Evolutionary conservation across 2,329 filamentous ascomycete species (phyloP).

Genomic region (Thielaviopsis populi): DNA sequence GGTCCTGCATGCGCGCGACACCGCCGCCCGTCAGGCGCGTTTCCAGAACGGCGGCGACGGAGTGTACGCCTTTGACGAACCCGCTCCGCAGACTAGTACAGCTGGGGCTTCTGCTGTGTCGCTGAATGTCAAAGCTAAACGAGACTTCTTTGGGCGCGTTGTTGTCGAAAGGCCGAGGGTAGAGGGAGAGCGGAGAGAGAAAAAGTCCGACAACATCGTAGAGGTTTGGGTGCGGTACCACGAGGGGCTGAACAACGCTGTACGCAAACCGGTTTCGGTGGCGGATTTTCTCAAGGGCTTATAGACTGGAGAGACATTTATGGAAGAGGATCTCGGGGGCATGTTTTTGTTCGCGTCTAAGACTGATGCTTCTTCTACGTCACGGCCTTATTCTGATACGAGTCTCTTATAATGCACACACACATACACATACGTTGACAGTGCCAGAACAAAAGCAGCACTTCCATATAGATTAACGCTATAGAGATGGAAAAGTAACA

Average conservation of each 20-base stretch:
- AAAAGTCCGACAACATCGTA: constrained; percentile 28
- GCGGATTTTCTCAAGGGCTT: constrained; percentile 60
- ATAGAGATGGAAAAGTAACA: background rate
- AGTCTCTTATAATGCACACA: background rate
- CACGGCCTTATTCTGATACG: background rate
- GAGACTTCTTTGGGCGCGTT: constrained; percentile 74
- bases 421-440: background rate
- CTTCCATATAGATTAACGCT: background rate
- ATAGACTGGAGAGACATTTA: constrained; percentile 23
- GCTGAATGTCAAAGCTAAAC: constrained; percentile 36
- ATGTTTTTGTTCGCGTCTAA: background rate
- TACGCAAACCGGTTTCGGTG: constrained; percentile 72
- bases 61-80: constrained; percentile 27
- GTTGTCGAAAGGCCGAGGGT: constrained; percentile 31
- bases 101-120: constrained; percentile 18
- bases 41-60: constrained; percentile 38
- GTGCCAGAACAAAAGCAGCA: background rate
- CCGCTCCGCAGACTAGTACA: constrained; percentile 19
- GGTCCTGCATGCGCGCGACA: constrained; percentile 51
- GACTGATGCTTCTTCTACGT: background rate
- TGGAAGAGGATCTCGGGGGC: background rate
- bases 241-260: constrained; percentile 84
- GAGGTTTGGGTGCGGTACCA: constrained; percentile 79
- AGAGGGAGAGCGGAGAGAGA: constrained; percentile 21
- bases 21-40: constrained; percentile 48